Evolutionary conservation across 805 yeast species (phyloP).

Genomic region (Zygoascus ofunaensis): DNA sequence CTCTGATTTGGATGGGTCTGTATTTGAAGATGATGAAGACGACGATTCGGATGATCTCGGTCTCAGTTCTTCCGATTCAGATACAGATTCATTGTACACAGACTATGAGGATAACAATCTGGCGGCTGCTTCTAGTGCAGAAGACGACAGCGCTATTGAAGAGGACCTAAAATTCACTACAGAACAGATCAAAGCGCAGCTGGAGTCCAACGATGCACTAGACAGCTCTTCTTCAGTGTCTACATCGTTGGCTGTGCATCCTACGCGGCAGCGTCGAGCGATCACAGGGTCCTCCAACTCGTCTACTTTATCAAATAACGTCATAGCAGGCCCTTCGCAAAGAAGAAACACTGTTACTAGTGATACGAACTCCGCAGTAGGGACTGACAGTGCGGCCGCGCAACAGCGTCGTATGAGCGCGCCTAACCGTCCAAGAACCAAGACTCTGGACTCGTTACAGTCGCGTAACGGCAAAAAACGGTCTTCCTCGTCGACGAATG

Average conservation of each 20-base stretch:
- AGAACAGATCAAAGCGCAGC: slow-evolving; percentile 21
- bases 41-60: not conserved
- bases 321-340: not conserved
- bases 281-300: not conserved
- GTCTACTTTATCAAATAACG: not conserved
- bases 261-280: not conserved
- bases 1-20: slow-evolving; percentile 9
- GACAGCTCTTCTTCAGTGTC: not conserved
- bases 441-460: not conserved
- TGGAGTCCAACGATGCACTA: not conserved
- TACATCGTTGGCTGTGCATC: not conserved
- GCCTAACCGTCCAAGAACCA: slow-evolving; percentile 1
- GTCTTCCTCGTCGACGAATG: not conserved
- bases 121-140: slow-evolving; percentile 31
- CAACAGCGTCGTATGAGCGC: slow-evolving; percentile 8
- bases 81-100: not conserved
- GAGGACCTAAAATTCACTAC: slow-evolving; percentile 33
- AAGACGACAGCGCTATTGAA: slow-evolving; percentile 34
- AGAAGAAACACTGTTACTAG: not conserved
- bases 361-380: not conserved
- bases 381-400: not conserved
- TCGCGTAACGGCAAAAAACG: not conserved
- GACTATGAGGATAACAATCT: slow-evolving; percentile 28
- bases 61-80: not conserved
- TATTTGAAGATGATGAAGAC: slow-evolving; percentile 15